phyloP scores from a whole-genome alignment of 352 stramenopile species.

The Globisporangium ultimum region DNA sequence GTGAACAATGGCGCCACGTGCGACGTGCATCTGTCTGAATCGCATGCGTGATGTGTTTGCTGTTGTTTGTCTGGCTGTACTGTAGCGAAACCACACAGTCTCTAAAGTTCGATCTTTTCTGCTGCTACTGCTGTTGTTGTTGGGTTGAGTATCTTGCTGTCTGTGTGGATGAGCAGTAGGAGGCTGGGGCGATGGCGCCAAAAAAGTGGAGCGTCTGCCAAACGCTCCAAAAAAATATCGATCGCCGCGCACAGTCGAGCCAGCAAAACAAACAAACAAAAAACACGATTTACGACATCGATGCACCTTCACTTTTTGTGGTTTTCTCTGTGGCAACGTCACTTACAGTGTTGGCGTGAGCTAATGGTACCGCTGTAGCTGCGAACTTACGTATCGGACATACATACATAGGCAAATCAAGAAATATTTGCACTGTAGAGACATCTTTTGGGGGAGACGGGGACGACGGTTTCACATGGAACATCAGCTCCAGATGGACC shows the following conservation, averaged over 20 bases:
- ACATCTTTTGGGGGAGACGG: neutral
- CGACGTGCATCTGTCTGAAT: constrained; percentile 1
- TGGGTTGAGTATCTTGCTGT: neutral
- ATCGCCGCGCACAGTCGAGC: neutral
- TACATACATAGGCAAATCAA: too few relatives aligned
- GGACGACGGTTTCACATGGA: neutral
- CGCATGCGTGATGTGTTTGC: neutral
- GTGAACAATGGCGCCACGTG: neutral
- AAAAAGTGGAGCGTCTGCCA: constrained; percentile 6
- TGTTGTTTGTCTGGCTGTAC: neutral
- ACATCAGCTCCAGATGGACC: neutral
- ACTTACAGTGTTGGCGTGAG: constrained; percentile 2
- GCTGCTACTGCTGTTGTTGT: neutral
- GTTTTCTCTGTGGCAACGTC: neutral
- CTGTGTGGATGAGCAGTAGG: neutral
- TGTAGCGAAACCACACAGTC: neutral
- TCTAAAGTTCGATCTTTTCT: neutral
- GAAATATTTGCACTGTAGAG: neutral
- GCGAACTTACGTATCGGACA: neutral
- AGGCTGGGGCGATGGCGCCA: neutral
- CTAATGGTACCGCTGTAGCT: too few relatives aligned
- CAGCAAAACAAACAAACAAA: too few relatives aligned
- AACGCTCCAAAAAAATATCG: constrained; percentile 13
- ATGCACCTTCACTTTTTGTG: neutral
- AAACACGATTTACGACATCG: too few relatives aligned